Evolutionary conservation across 257 asterid genomes (phyloP).

Genomic region (Solanum gracilifrons): DNA sequence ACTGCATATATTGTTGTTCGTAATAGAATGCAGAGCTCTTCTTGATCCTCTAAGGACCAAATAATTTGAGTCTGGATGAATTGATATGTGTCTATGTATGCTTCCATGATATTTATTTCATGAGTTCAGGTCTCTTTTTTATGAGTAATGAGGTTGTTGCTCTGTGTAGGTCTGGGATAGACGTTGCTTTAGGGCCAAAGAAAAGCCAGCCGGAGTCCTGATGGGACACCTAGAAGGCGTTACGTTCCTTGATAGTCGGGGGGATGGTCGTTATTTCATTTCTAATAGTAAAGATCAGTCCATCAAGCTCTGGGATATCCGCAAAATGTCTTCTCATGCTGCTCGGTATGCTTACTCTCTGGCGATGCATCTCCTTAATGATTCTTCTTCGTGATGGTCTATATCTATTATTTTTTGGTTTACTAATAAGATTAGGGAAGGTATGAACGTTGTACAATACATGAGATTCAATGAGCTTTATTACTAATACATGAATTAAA

Average conservation of each 20-base stretch:
- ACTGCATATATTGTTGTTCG: background rate
- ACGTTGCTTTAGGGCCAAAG: constrained; percentile 59
- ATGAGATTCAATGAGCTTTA: background rate
- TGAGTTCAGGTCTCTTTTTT: background rate
- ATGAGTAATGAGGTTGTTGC: background rate
- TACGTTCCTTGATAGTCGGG: constrained; percentile 68
- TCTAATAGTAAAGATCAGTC: constrained; percentile 89
- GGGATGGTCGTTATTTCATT: constrained; percentile 81
- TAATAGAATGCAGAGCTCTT: background rate
- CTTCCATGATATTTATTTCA: background rate
- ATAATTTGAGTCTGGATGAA: background rate
- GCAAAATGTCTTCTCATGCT: constrained; percentile 58
- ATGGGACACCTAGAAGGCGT: constrained; percentile 88
- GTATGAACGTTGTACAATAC: background rate
- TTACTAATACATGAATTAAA: background rate
- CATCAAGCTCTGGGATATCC: constrained; percentile 84
- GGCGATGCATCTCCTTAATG: background rate
- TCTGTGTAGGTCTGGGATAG: constrained; percentile 78
- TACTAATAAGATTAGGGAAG: background rate
- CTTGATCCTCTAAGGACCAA: background rate
- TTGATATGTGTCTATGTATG: background rate
- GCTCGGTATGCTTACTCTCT: constrained; percentile 32
- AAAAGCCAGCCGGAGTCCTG: constrained; percentile 64
- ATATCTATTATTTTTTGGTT: background rate
- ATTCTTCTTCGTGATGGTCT: background rate